phyloP scores from a whole-genome alignment of 2,329 filamentous ascomycete species.

The Neopestalotiopsis sp. region DNA sequence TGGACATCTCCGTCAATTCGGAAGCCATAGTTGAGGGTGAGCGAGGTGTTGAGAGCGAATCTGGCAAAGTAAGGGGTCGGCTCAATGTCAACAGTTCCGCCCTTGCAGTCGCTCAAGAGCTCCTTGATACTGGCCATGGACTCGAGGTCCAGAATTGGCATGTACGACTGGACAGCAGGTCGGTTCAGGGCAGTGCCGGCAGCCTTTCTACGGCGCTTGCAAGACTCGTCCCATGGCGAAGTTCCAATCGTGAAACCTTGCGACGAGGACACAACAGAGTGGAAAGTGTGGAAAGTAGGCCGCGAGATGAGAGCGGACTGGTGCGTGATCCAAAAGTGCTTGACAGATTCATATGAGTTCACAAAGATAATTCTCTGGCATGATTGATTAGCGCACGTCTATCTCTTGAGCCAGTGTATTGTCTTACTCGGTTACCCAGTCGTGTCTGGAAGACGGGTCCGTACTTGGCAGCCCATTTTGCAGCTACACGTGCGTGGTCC shows the following conservation, averaged over 20 bases:
- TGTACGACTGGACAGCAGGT: conserved; percentile 66
- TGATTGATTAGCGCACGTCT: background rate
- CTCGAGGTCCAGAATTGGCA: conserved; percentile 67
- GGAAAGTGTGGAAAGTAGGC: conserved; percentile 65
- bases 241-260: conserved; percentile 73
- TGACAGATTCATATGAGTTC: conserved; percentile 58
- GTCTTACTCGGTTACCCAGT: conserved; percentile 13
- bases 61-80: conserved; percentile 74
- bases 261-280: conserved; percentile 67
- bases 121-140: conserved; percentile 68
- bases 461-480: conserved; percentile 15
- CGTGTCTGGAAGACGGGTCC: conserved; percentile 16
- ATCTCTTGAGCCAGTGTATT: background rate
- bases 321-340: conserved; percentile 56
- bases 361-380: conserved; percentile 34
- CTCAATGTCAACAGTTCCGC: conserved; percentile 60
- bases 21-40: conserved; percentile 71
- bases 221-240: conserved; percentile 68
- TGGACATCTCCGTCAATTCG: conserved; percentile 62
- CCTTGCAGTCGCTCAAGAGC: conserved; percentile 61
- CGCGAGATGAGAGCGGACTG: conserved; percentile 59
- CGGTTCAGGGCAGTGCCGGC: conserved; percentile 70
- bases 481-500: conserved; percentile 15
- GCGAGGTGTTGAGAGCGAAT: conserved; percentile 63
- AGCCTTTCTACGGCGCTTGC: conserved; percentile 69